Base-by-base conservation (phyloP, 1,139 yeast genomes). In the Yamadazyma dendronema region DNA sequence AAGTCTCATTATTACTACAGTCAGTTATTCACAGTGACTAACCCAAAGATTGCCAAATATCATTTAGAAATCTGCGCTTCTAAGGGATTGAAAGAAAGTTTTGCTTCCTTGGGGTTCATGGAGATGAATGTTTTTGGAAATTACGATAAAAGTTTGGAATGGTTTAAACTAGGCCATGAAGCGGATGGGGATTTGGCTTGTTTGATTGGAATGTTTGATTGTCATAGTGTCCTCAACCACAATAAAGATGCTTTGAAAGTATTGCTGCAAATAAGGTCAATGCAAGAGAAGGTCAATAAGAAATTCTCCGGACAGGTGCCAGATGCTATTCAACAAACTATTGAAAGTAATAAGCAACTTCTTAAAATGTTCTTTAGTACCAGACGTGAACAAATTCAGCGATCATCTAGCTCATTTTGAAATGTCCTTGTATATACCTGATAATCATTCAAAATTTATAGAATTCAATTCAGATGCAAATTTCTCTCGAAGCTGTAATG, bases 81-180 rank as follows among this genome's bases (percentile, higher is more conserved):
- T 4, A 77, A 77, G 46, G 96, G 96, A 0, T 77, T 88, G 34
- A 74, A 70, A 46, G 95, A 89, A 48, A 74, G 90, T 6, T 85
- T 88, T 53, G 76, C 81, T 13, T 77, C 82, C 17, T 62, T 89
- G 34, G 97, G 97, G 1, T 84, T 83, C 54, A 59, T 88, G 44
- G 92, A 88, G 48, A 61, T 88, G 64, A 80, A 80, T 47, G 76
- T 82, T 39, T 84, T 81, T 53, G 62, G 67, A n/a, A 67, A 80
- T 48, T 52, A 56, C 14, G 39, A 44, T 4, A 78, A 78, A 47
- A 87, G 95, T 0, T 62, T 71, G 28, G 88, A 87, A 53, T 90
- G 97, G 97, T 88, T 89, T 61, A 77, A 76, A 48, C 61, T 89
- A 32, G 97, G 96, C 0, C 70, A 77, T 27, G 92, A 85, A 43